Base-by-base conservation (phyloP, 192 early-diverging fungal species). In the Coemansia sp. region DNA sequence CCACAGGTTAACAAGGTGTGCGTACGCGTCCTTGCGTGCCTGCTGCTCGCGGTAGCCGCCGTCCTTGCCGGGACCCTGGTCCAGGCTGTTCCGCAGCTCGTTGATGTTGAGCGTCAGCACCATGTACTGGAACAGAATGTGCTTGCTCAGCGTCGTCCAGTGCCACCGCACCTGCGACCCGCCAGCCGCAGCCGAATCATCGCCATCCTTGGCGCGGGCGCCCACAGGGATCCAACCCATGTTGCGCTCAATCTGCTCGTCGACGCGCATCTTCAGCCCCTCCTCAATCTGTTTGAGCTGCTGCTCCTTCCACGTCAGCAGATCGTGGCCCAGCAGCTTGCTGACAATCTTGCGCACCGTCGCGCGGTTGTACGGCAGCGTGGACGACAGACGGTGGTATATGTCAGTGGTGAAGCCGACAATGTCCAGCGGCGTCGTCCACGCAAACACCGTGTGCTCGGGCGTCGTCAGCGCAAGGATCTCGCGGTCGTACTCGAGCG, bases 111-210 rank as follows among this genome's bases (percentile, higher is more conserved):
- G 68, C 18, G 57, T 58, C 25, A 80, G 54, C 27, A 74, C 56
- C 67, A 80, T 80, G 65, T 74, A 80, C 62, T 80, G 77, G 44
- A 60, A 80, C 47, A 80, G 60, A 0, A 80, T 61, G 22, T 80
- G 72, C 44, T 80, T 80, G 65, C 71, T 80, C 29, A 80, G 52
- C 40, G 78, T 73, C 23, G 78, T 75, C 78, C 78, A 80, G 29
- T 80, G 78, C 78, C 78, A 80, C 47, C 78, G 63, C 31, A 75
- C 67, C 29, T 75, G 78, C 10, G 71, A 56, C 6, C 58, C 59
- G 58, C 76, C 59, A 16, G 25, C 12, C 22, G 25, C 30, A 40
- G 22, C 22, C 46, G 67, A 61, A 1, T 60, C 63, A 5, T 62
- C 72, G 6, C 73, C 68, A 44, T 80, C 70, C 10, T 51, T 25